These are phyloP conservation scores for Cryptococcus maquisensis DNA, from an alignment of 1,284 basidiomycete species.

Conservation along the genomic window DNA sequence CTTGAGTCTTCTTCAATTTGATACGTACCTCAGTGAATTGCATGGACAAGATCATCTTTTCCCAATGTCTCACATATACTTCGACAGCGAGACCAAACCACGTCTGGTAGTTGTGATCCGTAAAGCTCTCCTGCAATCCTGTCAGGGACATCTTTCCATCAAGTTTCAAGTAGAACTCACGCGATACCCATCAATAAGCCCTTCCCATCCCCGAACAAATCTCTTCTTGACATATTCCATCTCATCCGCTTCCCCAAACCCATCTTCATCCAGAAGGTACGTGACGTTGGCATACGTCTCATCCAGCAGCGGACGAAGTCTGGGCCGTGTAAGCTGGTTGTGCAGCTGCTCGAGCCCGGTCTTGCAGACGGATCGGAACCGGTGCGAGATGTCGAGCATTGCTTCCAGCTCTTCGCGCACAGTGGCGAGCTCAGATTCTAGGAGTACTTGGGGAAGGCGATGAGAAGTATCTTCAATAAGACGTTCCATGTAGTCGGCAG, in stretches of 20 bases:
- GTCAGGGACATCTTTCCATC: background rate
- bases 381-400: slow-evolving; percentile 51
- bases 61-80: slow-evolving; percentile 86
- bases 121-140: slow-evolving; percentile 65
- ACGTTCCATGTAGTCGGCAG: slow-evolving; percentile 77
- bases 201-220: slow-evolving; percentile 79
- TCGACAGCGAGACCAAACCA: slow-evolving; percentile 83
- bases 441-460: slow-evolving; percentile 65
- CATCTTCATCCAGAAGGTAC: slow-evolving; percentile 85
- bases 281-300: slow-evolving; percentile 87
- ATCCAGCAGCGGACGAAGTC: slow-evolving; percentile 71
- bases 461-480: slow-evolving; percentile 65
- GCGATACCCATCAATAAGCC: slow-evolving; percentile 75
- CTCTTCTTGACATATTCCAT: slow-evolving; percentile 80
- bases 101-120: slow-evolving; percentile 77
- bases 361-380: slow-evolving; percentile 66
- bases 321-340: slow-evolving; percentile 82
- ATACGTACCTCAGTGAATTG: slow-evolving; percentile 78
- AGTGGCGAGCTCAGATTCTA: slow-evolving; percentile 55
- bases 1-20: no score
- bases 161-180: slow-evolving; percentile 49
- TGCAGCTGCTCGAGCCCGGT: slow-evolving; percentile 88
- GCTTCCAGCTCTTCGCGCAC: slow-evolving; percentile 36
- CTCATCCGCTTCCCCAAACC: slow-evolving; percentile 75
- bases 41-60: slow-evolving; percentile 74